Evolutionary conservation across 1,284 basidiomycete genomes (phyloP).

Genomic region (Apiotrichum domesticum): DNA sequence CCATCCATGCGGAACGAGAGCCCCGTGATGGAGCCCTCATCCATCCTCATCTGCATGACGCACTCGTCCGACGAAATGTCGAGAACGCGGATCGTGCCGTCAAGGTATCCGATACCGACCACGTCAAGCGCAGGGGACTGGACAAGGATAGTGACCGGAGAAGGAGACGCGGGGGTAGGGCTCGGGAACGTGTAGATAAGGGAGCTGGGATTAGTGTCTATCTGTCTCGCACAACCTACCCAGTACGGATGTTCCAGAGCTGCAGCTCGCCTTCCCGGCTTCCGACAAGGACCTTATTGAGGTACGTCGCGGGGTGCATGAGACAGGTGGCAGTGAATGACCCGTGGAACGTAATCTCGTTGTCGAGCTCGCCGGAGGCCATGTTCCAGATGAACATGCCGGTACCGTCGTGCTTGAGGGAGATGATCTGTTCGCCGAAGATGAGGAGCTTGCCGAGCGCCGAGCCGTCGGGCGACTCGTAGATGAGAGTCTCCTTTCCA

Average conservation of each 20-base stretch:
- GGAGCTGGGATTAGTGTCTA: constrained; percentile 30
- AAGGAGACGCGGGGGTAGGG: constrained; percentile 30
- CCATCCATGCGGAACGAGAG: constrained; percentile 85
- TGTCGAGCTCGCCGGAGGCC: constrained; percentile 42
- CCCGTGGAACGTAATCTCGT: constrained; percentile 55
- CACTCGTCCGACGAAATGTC: constrained; percentile 86
- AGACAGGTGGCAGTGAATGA: constrained; percentile 73
- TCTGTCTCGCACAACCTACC: constrained; percentile 51
- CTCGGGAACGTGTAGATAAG: constrained; percentile 51
- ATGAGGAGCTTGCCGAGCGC: constrained; percentile 53
- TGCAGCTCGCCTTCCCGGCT: constrained; percentile 76
- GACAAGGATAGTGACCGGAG: constrained; percentile 66
- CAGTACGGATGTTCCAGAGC: constrained; percentile 88
- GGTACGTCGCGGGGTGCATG: constrained; percentile 90
- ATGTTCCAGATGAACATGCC: constrained; percentile 76
- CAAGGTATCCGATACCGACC: constrained; percentile 80
- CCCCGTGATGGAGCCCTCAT: constrained; percentile 64
- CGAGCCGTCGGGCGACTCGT: constrained; percentile 39
- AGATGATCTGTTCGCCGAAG: constrained; percentile 73
- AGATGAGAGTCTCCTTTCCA: constrained; percentile 62
- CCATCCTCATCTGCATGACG: constrained; percentile 79
- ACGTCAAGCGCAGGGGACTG: constrained; percentile 97
- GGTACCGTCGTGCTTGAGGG: constrained; percentile 72
- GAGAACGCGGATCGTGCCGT: constrained; percentile 80
- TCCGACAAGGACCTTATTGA: constrained; percentile 90